Conservation (phyloP, 805 yeast genomes). For the Wickerhamiella slavikovae region DNA sequence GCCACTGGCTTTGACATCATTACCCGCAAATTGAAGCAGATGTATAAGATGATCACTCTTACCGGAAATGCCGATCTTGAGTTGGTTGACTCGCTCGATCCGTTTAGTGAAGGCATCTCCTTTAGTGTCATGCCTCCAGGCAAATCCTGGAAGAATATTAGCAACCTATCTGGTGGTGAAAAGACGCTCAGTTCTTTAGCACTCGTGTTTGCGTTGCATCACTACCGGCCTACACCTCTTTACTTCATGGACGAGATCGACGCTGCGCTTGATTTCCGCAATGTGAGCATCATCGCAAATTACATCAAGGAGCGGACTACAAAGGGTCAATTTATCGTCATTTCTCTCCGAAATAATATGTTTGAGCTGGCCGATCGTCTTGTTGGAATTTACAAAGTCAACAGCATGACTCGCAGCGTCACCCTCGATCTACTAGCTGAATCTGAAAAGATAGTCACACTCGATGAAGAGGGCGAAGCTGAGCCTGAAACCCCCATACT, state of each 20-base stretch:
- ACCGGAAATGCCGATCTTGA: slow-evolving; percentile 98
- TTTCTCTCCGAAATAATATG: slow-evolving; percentile 91
- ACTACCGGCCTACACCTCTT: slow-evolving; percentile 88
- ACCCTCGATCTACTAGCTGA: slow-evolving; percentile 25
- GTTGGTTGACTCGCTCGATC: slow-evolving; percentile 85
- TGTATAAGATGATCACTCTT: slow-evolving; percentile 98
- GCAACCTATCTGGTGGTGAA: slow-evolving; percentile 94
- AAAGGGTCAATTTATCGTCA: slow-evolving; percentile 91
- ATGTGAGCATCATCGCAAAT: slow-evolving; percentile 92
- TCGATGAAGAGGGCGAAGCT: too few species aligned
- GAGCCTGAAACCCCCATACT: too few species aligned
- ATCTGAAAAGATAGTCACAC: too few species aligned
- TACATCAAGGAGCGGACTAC: slow-evolving; percentile 89
- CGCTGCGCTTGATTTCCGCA: slow-evolving; percentile 93
- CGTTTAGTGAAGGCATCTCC: slow-evolving; percentile 91
- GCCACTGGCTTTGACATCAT: slow-evolving; percentile 82
- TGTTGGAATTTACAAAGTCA: slow-evolving; percentile 87
- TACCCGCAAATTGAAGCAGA: slow-evolving; percentile 73
- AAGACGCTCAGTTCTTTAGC: slow-evolving; percentile 90
- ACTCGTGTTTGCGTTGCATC: slow-evolving; percentile 85
- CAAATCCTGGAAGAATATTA: slow-evolving; percentile 90
- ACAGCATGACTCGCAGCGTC: slow-evolving; percentile 75
- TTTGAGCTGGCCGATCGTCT: slow-evolving; percentile 86
- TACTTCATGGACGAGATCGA: slow-evolving; percentile 99
- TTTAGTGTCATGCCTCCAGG: slow-evolving; percentile 99